These are phyloP conservation scores for Iris macrosiphon DNA, from an alignment of 106 monocot genomes.

Conservation along the genomic window DNA sequence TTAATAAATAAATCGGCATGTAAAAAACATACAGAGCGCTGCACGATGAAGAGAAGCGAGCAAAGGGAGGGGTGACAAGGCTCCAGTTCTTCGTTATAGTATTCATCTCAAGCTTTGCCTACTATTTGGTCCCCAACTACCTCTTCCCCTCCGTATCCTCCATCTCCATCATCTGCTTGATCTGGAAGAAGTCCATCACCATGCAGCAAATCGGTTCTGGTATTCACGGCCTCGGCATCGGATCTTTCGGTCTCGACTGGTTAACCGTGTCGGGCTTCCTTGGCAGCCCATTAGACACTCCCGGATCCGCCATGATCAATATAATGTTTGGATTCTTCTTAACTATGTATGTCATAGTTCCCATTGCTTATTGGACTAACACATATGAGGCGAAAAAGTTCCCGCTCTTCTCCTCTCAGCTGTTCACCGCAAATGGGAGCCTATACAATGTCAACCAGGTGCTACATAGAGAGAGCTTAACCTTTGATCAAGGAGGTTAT, in stretches of 20 bases:
- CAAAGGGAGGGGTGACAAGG: too few species aligned
- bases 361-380: conserved; percentile 36
- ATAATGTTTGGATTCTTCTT: conserved; percentile 24
- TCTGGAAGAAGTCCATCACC: conserved; percentile 34
- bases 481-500: conserved; percentile 6
- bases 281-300: conserved; percentile 35
- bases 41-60: conserved; percentile 38
- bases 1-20: too few species aligned
- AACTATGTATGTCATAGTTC: conserved; percentile 22
- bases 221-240: conserved; percentile 56
- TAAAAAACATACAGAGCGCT: conserved; percentile 21
- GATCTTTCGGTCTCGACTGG: conserved; percentile 50
- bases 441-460: conserved; percentile 12
- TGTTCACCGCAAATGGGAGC: conserved; percentile 5
- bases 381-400: conserved; percentile 22
- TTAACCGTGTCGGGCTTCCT: conserved; percentile 21
- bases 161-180: conserved; percentile 37
- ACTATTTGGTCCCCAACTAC: conserved; percentile 44
- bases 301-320: conserved; percentile 37
- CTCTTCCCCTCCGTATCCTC: conserved; percentile 32
- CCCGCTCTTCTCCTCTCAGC: conserved; percentile 15
- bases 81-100: conserved; percentile 53
- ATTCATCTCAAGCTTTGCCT: conserved; percentile 39
- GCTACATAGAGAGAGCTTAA: conserved; percentile 10
- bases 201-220: conserved; percentile 42